phyloP scores from a whole-genome alignment of 2,329 filamentous ascomycete species.

The Aspergillus ochraceus region DNA sequence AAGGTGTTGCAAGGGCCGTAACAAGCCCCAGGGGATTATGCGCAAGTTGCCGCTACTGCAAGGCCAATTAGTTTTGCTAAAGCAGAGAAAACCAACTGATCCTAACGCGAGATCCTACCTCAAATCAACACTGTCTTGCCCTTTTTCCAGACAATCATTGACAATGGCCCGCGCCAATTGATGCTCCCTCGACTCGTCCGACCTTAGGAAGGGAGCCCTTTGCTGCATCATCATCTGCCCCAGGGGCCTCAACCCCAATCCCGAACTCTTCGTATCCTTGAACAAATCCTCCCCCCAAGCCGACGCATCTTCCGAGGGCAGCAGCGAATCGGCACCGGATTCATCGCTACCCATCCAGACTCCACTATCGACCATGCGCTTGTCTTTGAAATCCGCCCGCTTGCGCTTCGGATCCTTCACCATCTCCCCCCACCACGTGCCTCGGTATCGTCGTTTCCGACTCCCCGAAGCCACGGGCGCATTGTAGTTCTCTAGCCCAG shows the following conservation, averaged over 20 bases:
- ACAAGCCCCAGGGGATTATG: slow-evolving; percentile 32
- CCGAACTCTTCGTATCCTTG: slow-evolving; percentile 24
- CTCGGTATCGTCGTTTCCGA: slow-evolving; percentile 44
- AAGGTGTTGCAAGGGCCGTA: slow-evolving; percentile 40
- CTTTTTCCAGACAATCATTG: slow-evolving; percentile 44
- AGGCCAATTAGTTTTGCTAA: not conserved
- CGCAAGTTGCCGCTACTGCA: slow-evolving; percentile 33
- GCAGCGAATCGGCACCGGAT: slow-evolving; percentile 33
- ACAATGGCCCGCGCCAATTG: slow-evolving; percentile 38
- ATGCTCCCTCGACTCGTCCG: slow-evolving; percentile 37
- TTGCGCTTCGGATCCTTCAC: slow-evolving; percentile 38
- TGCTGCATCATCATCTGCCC: slow-evolving; percentile 12
- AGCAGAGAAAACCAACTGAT: not conserved
- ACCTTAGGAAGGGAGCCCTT: slow-evolving; percentile 19
- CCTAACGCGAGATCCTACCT: slow-evolving; percentile 32
- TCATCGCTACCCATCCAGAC: slow-evolving; percentile 52
- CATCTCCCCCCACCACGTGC: slow-evolving; percentile 48
- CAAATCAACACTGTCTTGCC: slow-evolving; percentile 46
- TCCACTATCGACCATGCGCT: slow-evolving; percentile 47
- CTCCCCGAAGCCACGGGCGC: slow-evolving; percentile 21
- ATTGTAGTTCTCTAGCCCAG: slow-evolving; percentile 47
- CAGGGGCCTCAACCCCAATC: not conserved
- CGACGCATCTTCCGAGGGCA: slow-evolving; percentile 36
- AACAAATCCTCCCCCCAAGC: slow-evolving; percentile 40
- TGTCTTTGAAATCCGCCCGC: slow-evolving; percentile 44